Base-by-base conservation (phyloP, 2,329 filamentous ascomycete species). In the Fusarium penzigii region DNA sequence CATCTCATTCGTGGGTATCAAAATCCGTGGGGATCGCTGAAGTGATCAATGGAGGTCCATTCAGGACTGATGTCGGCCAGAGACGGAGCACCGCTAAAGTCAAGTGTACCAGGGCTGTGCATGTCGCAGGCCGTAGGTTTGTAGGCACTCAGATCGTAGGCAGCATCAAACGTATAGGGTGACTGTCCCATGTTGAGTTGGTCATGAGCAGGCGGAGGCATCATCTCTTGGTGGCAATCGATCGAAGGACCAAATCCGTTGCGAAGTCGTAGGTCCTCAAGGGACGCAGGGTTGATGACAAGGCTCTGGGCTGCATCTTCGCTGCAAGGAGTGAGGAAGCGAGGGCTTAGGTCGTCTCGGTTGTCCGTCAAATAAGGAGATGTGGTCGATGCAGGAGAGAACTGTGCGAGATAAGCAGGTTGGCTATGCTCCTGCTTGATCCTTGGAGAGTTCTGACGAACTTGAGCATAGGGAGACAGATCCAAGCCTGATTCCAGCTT, bases 291-390 rank as follows among this genome's bases (percentile, higher is more conserved):
- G 29, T 66, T 63, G 17, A 69, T 57, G 9, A 60, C 57, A n/a
- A 66, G 53, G 8, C 52, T 48, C 6, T 65, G 61, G 2, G 62
- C 38, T 68, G 70, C 69, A 58, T 82, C 80, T 50, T 84, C 81
- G 66, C 79, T 82, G 66, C 75, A 78, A 2, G 81, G 81, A 0
- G 81, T 83, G 52, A 82, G 74, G 29, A 82, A 74, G 12, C 77
- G 70, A 51, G 69, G 59, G 14, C 67, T 67, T 38, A 72, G 69
- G 46, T 73, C 71, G 43, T 72, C 68, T 42, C 56, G 57, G 57
- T 69, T 67, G 52, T 74, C 68, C 51, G 67, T 54, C 48, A 70
- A 52, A 66, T 71, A 72, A 17, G 70, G 70, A 6, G 72, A 72
- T 34, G 63, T 54, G 10, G 69, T 72, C 17, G 74, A 74, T 1